Base-by-base conservation (phyloP, 1,284 basidiomycete species). In the Ganoderma resinaceum region DNA sequence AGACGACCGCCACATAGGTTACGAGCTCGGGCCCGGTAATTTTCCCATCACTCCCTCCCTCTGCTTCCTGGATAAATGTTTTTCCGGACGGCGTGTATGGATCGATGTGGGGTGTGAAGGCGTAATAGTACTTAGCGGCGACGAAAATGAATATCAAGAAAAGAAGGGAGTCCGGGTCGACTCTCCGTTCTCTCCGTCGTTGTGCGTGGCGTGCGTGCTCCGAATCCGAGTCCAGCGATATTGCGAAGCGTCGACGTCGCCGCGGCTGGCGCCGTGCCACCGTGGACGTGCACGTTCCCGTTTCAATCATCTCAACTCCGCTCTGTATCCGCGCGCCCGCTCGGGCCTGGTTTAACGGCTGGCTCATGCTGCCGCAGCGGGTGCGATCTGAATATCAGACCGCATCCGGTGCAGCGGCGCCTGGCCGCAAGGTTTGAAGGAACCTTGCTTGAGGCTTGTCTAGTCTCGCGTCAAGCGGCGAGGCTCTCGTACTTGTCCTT, bases 1-100 rank as follows among this genome's bases (percentile, higher is more conserved):
- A 69, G 70, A 72, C 66, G 46, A 57, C 65, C 65, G 29, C 58
- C 49, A 65, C 60, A 43, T 70, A 67, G 69, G 63, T 61, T 72
- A 72, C 70, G 67, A 63, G 62, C 57, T 46, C 46, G 64, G 67
- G 70, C 38, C 23, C 68, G 62, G 65, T 57, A 62, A 66, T 62
- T 62, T 43, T 62, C 40, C 31, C 40, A 59, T 46, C 57, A 20
- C 38, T 40, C 43, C 23, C 29, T 8, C 31, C 35, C 53, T 33
- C 46, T 49, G 46, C 46, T 60, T 60, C 49, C 49, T 61, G 46
- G 58, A 53, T 61, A 53, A n/a, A 37, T 62, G 26, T 53, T 37
- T 62, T n/a, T 52, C 31, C 49, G 46, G 14, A 37, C 23, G 37
- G 8, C 53, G 43, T 52, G 11, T 52, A 23, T 33, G 31, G 16